Evolutionary conservation across 2,329 filamentous ascomycete species (phyloP).

Genomic region (Claviceps maximensis): DNA sequence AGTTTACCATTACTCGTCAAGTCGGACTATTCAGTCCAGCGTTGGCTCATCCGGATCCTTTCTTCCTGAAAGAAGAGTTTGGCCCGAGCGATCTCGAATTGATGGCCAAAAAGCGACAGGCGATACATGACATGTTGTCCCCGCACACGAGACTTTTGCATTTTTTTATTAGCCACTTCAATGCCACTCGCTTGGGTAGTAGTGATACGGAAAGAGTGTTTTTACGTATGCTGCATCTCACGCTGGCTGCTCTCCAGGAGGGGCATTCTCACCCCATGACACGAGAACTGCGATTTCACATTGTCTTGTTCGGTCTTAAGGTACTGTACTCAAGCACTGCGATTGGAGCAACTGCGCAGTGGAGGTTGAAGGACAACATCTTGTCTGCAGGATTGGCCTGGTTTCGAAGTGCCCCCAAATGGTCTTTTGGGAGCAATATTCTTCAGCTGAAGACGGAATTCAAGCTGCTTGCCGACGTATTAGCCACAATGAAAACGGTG

Average conservation of each 20-base stretch:
- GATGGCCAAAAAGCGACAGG: slow-evolving; percentile 62
- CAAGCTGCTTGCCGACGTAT: slow-evolving; percentile 65
- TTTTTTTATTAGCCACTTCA: slow-evolving; percentile 90
- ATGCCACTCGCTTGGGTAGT: slow-evolving; percentile 76
- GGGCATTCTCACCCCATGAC: slow-evolving; percentile 73
- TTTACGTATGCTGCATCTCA: slow-evolving; percentile 64
- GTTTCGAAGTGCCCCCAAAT: slow-evolving; percentile 73
- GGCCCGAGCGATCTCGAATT: slow-evolving; percentile 73
- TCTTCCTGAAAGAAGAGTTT: slow-evolving; percentile 84
- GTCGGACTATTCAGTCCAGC: slow-evolving; percentile 68
- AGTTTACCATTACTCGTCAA: slow-evolving; percentile 62
- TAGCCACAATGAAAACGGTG: slow-evolving; percentile 50
- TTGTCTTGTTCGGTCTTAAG: slow-evolving; percentile 69
- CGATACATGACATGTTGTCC: slow-evolving; percentile 68
- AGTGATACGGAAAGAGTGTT: slow-evolving; percentile 72
- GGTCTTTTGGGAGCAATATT: slow-evolving; percentile 92
- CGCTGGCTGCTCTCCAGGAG: slow-evolving; percentile 58
- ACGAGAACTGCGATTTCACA: slow-evolving; percentile 81
- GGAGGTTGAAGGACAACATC: slow-evolving; percentile 79
- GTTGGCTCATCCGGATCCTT: slow-evolving; percentile 69
- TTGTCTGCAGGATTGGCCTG: slow-evolving; percentile 76
- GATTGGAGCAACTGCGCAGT: slow-evolving; percentile 50
- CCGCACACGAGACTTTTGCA: slow-evolving; percentile 78
- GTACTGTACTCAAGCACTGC: slow-evolving; percentile 63
- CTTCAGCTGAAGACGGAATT: slow-evolving; percentile 90